Conservation (phyloP, 805 yeast genomes). For the Lachancea cidri region DNA sequence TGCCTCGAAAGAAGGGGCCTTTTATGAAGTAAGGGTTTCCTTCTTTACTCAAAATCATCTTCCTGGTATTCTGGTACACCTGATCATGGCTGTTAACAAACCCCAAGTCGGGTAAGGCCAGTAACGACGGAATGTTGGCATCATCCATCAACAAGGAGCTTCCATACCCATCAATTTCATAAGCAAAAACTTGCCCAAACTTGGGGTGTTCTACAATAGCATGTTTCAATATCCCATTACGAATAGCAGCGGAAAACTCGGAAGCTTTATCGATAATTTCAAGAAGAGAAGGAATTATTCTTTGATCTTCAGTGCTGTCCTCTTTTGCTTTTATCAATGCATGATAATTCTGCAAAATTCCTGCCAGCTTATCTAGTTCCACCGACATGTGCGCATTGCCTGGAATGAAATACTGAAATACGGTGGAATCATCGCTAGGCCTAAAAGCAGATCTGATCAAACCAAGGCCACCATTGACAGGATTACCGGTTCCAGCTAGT, state of each 20-base stretch:
- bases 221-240: slow-evolving; percentile 51
- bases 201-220: slow-evolving; percentile 64
- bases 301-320: slow-evolving; percentile 9
- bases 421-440: slow-evolving; percentile 84
- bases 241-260: slow-evolving; percentile 39
- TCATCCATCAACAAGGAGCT: slow-evolving; percentile 76
- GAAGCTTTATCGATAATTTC: slow-evolving; percentile 29
- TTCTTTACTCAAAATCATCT: slow-evolving; percentile 58
- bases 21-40: slow-evolving; percentile 76
- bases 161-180: slow-evolving; percentile 86
- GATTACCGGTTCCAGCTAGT: slow-evolving; percentile 76
- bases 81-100: slow-evolving; percentile 46
- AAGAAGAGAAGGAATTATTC: slow-evolving; percentile 21
- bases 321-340: slow-evolving; percentile 1
- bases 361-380: slow-evolving; percentile 45
- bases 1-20: slow-evolving; percentile 64
- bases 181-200: slow-evolving; percentile 78
- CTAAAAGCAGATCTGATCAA: slow-evolving; percentile 77
- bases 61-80: slow-evolving; percentile 72
- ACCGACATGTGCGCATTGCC: slow-evolving; percentile 74
- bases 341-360: slow-evolving; percentile 21
- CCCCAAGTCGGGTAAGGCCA: slow-evolving; percentile 78
- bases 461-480: slow-evolving; percentile 66
- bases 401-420: slow-evolving; percentile 76
- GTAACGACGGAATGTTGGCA: slow-evolving; percentile 79